phyloP scores from a whole-genome alignment of 75 land plant genomes.

The Picea sitchensis region DNA sequence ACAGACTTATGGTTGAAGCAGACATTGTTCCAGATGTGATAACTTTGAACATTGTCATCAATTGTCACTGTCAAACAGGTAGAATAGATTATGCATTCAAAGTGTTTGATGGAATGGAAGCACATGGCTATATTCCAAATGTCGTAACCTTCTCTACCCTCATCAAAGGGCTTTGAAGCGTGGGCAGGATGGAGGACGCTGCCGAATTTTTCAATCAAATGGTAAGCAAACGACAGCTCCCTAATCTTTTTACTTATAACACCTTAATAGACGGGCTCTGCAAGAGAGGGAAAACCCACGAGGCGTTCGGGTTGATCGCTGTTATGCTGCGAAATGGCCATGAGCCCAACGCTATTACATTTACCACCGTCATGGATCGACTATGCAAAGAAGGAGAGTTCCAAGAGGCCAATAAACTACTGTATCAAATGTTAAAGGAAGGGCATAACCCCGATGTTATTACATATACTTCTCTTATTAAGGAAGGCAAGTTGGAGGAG shows the following conservation, averaged over 20 bases:
- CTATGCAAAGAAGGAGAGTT: slow-evolving; percentile 19
- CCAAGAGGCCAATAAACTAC: neutral
- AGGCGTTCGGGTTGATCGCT: slow-evolving; percentile 9
- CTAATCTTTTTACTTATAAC: slow-evolving; percentile 13
- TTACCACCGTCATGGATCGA: slow-evolving; percentile 24
- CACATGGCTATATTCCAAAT: slow-evolving; percentile 10
- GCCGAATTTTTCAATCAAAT: neutral
- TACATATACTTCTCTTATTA: slow-evolving; percentile 29
- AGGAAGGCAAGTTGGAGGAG: no score
- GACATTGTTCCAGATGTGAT: slow-evolving; percentile 8
- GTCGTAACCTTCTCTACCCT: slow-evolving; percentile 26
- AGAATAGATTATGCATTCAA: neutral
- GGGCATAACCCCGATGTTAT: slow-evolving; percentile 18
- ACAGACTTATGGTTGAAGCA: neutral
- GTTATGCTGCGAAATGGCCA: slow-evolving; percentile 18
- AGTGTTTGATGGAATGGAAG: slow-evolving; percentile 13
- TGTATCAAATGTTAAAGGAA: no score
- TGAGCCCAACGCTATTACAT: slow-evolving; percentile 17
- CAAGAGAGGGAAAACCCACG: neutral
- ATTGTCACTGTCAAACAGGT: slow-evolving; percentile 9
- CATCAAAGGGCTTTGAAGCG: slow-evolving; percentile 16
- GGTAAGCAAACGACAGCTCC: slow-evolving; percentile 9
- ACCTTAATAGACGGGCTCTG: slow-evolving; percentile 13
- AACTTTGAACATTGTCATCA: slow-evolving; percentile 13
- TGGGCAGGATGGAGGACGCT: neutral